Conservation (phyloP, 768 basidiomycete species). For the Hypsizygus marmoreus region DNA sequence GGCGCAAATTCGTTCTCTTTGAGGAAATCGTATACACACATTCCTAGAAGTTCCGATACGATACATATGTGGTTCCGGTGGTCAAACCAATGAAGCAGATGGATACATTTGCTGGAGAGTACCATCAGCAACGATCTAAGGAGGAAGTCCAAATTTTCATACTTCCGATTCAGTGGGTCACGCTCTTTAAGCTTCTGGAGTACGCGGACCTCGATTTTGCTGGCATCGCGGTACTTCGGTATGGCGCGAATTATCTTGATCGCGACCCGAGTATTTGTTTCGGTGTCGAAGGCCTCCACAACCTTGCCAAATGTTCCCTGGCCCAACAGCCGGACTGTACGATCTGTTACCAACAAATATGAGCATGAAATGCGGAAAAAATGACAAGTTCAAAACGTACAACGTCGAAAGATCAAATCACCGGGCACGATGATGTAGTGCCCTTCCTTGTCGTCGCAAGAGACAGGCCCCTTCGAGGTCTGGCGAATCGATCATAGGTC, state of each 20-base stretch:
- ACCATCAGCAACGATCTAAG: slow-evolving; percentile 19
- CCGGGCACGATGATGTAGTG: slow-evolving; percentile 96
- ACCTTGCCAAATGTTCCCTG: slow-evolving; percentile 99
- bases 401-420: slow-evolving; percentile 84
- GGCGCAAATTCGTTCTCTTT: slow-evolving; percentile 98
- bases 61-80: slow-evolving; percentile 97
- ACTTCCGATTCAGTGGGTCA: slow-evolving; percentile 90
- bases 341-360: slow-evolving; percentile 56
- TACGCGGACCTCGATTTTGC: slow-evolving; percentile 96
- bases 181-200: slow-evolving; percentile 87
- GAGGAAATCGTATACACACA: slow-evolving; percentile 98
- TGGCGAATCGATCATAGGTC: slow-evolving; percentile 33
- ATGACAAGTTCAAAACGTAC: slow-evolving; percentile 45
- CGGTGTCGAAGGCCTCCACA: slow-evolving; percentile 86
- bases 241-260: slow-evolving; percentile 99
- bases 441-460: slow-evolving; percentile 97
- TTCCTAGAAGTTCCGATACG: slow-evolving; percentile 92
- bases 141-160: slow-evolving; percentile 33
- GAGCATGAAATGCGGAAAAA: slow-evolving; percentile 15
- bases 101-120: slow-evolving; percentile 88
- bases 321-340: slow-evolving; percentile 86
- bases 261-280: slow-evolving; percentile 78
- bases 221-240: slow-evolving; percentile 98
- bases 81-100: slow-evolving; percentile 93
- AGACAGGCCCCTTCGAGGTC: slow-evolving; percentile 65